These are phyloP conservation scores for Bathelium albidoporum DNA, from an alignment of 495 filamentous ascomycete species.

Conservation along the genomic window DNA sequence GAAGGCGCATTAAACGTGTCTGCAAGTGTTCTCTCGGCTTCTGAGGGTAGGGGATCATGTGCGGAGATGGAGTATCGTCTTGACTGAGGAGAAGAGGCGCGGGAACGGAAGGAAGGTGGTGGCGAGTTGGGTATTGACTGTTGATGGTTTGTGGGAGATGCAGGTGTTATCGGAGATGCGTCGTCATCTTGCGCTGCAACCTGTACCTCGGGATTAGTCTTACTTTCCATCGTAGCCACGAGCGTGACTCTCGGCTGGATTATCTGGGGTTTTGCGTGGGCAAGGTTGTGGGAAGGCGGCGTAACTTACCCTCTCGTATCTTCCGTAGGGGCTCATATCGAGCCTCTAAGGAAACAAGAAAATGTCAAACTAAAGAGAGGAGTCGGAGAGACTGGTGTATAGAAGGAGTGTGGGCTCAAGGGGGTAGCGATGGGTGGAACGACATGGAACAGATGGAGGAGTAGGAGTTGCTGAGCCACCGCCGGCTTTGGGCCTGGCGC, in stretches of 20 bases:
- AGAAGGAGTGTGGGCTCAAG: not conserved
- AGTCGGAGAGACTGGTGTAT: not conserved
- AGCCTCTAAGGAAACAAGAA: not conserved
- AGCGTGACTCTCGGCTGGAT: not conserved
- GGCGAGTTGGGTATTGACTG: conserved; percentile 64
- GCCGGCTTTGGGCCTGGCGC: not conserved
- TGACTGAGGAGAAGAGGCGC: conserved; percentile 60
- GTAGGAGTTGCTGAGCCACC: conserved; percentile 2
- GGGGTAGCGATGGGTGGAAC: not conserved
- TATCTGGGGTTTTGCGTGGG: not conserved
- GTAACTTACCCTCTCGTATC: conserved; percentile 9
- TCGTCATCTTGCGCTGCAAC: conserved; percentile 36
- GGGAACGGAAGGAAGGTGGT: conserved; percentile 87
- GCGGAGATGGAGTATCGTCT: conserved; percentile 39
- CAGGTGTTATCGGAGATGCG: conserved; percentile 30
- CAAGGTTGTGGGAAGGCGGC: not conserved
- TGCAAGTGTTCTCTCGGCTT: conserved; percentile 66
- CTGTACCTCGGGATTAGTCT: conserved; percentile 11
- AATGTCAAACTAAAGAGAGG: not conserved
- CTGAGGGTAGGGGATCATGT: conserved; percentile 42
- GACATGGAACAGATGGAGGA: conserved; percentile 5
- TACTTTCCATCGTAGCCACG: not conserved
- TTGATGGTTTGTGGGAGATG: conserved; percentile 28
- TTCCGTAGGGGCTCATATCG: conserved; percentile 1
- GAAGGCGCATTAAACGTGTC: conserved; percentile 66